Base-by-base conservation (phyloP, 2,329 filamentous ascomycete species). In the Colletotrichum orchidophilum region DNA sequence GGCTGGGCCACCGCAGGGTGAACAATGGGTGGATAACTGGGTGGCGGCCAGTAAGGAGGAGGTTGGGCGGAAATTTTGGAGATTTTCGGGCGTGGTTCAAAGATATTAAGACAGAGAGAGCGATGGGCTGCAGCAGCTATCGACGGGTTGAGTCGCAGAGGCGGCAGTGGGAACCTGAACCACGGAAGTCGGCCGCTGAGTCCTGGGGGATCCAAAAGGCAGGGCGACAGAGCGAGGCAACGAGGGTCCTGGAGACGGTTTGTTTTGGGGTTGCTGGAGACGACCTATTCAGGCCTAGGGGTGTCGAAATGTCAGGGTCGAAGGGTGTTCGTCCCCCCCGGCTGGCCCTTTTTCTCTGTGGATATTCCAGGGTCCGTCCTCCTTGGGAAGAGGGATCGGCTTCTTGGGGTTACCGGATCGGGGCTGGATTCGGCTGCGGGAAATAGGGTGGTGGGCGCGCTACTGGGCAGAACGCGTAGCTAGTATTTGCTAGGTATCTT, bases 291-390 rank as follows among this genome's bases (percentile, higher is more conserved):
- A 21, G 68, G 68, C 26, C 46, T 68, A 68, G 59, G 26, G 55
- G 26, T n/a, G 21, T 52, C 42, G 50, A 46, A 46, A 46, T 46
- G 39, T 46, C 18, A 62, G 59, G 59, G 46, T 62, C 29, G 29
- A 52, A 50, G 59, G 58, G 64, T 63, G 64, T 71, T 71, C 64
- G 63, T 62, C 31, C n/a, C 39, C 63, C 57, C 59, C 64, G 26
- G 53, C 63, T 31, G 63, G 63, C n/a, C 33, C 63, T 31, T 27
- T 49, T 33, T 67, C 29, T 35, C 42, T 53, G 58, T 26, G 26
- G 64, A 58, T 49, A 46, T 71, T 68, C 58, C 64, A 71, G 64
- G 68, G 68, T 68, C 68, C 58, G 55, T 29, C 66, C 66, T 70
- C 42, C 49, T 31, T 29, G 42, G 13, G n/a, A 58, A 52, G 64